Evolutionary conservation across 1,139 yeast species (phyloP), one percentile per base, ranked within the genome.

Genomic region (Spencermartinsiella ligniputridi): DNA sequence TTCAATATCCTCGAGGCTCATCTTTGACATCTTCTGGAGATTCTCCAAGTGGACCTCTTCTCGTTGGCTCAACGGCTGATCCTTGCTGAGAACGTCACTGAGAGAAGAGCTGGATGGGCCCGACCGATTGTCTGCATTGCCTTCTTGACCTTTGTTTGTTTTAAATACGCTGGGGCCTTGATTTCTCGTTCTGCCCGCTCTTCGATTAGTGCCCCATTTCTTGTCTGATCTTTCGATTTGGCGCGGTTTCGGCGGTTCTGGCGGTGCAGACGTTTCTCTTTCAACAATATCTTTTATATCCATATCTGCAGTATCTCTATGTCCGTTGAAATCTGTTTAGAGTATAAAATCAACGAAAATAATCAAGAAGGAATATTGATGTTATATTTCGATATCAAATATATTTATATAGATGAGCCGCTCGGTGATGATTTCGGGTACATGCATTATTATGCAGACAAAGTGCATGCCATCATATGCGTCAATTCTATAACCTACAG

Each of bases 31-130:
- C 41, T 73, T 70, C 36, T 79, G 78, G 52, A 84, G 61, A 62
- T 90, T 90, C 57, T 90, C 96, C 46, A 74, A 62, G 61, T 87
- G 92, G 29, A 90, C 86, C 57, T 76, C 75, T 54, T 83, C 90
- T 1, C 82, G 77, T 55, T 87, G 95, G 33, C 51, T 52, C 39
- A 48, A 45, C 15, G 25, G 35, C 4, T 35, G 27, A 18, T 18
- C 13, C 25, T 11, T 6, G 25, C 25, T 6, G 11, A 22, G 11
- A 22, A 22, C 25, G 9, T 22, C 25, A 11, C 25, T 11, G 11
- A 22, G 11, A 6, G 25, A 22, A n/a, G 15, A 9, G 4, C 6
- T 27, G 32, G 32, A 9, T 6, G 15, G 5, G 32, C 32, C 32
- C 5, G 8, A 5, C 32, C 15, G 32, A 6, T n/a, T n/a, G 5